phyloP scores from a whole-genome alignment of 2,329 filamentous ascomycete species.

The Rhinocladiella similis region DNA sequence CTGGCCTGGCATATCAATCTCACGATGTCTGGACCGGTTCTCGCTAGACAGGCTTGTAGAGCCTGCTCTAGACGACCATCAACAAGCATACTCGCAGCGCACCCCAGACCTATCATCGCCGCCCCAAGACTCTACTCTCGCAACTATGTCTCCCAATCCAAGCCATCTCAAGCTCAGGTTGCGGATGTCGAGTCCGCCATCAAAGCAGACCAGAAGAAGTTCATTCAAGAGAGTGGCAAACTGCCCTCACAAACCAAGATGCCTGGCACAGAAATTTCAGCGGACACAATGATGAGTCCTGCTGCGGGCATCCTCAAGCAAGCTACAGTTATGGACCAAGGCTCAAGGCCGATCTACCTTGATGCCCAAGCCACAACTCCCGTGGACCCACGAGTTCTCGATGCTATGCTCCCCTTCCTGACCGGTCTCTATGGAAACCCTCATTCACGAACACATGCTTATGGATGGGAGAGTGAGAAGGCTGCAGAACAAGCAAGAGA shows the following conservation, averaged over 20 bases:
- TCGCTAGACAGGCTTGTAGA: slow-evolving; percentile 72
- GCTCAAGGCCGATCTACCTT: slow-evolving; percentile 90
- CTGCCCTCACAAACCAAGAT: slow-evolving; percentile 59
- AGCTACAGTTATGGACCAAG: slow-evolving; percentile 89
- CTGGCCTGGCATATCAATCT: slow-evolving; percentile 12
- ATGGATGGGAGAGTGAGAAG: slow-evolving; percentile 97
- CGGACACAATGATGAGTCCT: slow-evolving; percentile 75
- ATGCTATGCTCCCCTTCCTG: slow-evolving; percentile 94
- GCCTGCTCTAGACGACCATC: slow-evolving; percentile 54
- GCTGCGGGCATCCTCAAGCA: slow-evolving; percentile 82
- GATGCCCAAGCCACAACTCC: slow-evolving; percentile 98
- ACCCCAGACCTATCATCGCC: slow-evolving; percentile 40
- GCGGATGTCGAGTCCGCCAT: slow-evolving; percentile 75
- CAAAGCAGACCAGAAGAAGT: slow-evolving; percentile 81
- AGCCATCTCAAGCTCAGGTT: slow-evolving; percentile 76
- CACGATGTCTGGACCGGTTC: slow-evolving; percentile 65
- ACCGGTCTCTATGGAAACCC: slow-evolving; percentile 95
- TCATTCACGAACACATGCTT: slow-evolving; percentile 94
- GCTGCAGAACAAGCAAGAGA: slow-evolving; percentile 83
- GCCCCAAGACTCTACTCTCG: slow-evolving; percentile 49
- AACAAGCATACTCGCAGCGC: slow-evolving; percentile 35
- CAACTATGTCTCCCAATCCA: slow-evolving; percentile 81
- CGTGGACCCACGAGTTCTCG: slow-evolving; percentile 88
- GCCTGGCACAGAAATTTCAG: slow-evolving; percentile 58
- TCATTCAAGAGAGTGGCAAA: slow-evolving; percentile 60